Conservation (phyloP, 352 stramenopile species). For the Globisporangium irregulare region DNA sequence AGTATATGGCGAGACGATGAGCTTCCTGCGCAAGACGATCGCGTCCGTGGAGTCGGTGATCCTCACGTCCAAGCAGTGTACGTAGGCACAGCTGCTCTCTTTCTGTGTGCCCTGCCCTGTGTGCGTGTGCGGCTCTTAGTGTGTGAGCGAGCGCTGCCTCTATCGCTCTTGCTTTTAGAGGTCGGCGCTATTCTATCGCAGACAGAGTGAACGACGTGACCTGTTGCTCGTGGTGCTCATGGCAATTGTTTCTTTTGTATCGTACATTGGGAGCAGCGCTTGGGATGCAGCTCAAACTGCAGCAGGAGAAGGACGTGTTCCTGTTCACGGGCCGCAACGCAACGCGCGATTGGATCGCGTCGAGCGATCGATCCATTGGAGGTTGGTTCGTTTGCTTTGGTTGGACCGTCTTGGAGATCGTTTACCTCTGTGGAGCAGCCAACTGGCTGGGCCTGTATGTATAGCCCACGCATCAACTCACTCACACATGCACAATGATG, state of each 20-base stretch:
- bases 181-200: background rate
- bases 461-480: background rate
- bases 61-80: constrained; percentile 83
- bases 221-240: constrained; percentile 5
- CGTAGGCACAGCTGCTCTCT: constrained; percentile 10
- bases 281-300: constrained; percentile 69
- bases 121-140: background rate
- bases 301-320: constrained; percentile 76
- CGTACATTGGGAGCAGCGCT: constrained; percentile 35
- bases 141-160: background rate
- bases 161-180: background rate
- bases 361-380: constrained; percentile 78
- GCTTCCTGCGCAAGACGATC: constrained; percentile 64
- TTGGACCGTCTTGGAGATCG: constrained; percentile 4
- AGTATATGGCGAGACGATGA: constrained; percentile 36
- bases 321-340: constrained; percentile 57
- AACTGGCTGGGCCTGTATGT: background rate
- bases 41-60: constrained; percentile 75
- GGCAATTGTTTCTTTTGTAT: background rate
- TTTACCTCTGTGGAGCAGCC: background rate
- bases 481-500: background rate
- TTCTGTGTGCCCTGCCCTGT: background rate
- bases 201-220: background rate
- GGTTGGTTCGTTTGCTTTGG: constrained; percentile 30
- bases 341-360: constrained; percentile 60